phyloP scores from a whole-genome alignment of 2,329 filamentous ascomycete genomes.

The Hypoxylon sp. region DNA sequence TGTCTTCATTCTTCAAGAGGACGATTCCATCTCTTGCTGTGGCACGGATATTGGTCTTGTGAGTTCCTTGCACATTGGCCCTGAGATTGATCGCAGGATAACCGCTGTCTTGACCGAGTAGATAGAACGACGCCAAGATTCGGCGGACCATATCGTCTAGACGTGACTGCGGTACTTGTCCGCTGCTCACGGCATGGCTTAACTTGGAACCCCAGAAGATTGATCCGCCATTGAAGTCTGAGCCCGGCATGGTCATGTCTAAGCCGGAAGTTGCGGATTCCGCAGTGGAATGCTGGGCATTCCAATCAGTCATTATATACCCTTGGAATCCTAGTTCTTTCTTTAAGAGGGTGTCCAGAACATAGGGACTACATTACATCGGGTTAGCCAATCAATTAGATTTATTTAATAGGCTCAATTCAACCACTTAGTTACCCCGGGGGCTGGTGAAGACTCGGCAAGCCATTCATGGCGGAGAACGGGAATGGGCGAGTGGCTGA shows the following conservation, averaged over 20 bases:
- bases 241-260: conserved; percentile 88
- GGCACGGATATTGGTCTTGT: conserved; percentile 74
- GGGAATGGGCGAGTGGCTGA: neutral
- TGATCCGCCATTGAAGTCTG: conserved; percentile 66
- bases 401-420: neutral
- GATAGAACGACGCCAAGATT: conserved; percentile 75
- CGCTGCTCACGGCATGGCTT: conserved; percentile 68
- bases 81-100: conserved; percentile 69
- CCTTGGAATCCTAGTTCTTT: conserved; percentile 82
- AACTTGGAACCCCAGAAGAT: conserved; percentile 71
- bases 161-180: conserved; percentile 70
- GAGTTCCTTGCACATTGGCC: conserved; percentile 70
- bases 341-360: conserved; percentile 75
- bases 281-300: conserved; percentile 80
- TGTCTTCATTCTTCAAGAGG: conserved; percentile 76
- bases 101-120: conserved; percentile 65
- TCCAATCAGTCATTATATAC: conserved; percentile 76
- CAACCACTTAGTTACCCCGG: neutral
- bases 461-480: neutral
- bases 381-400: neutral
- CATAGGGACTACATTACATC: conserved; percentile 57
- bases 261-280: conserved; percentile 76
- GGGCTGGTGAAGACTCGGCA: neutral
- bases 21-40: conserved; percentile 72
- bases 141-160: conserved; percentile 77